Percentiles rank a stretch among this genome's conserved stretches.
Conservation (phyloP, 2,329 filamentous ascomycete genomes). For the Blumeria graminis region DNA sequence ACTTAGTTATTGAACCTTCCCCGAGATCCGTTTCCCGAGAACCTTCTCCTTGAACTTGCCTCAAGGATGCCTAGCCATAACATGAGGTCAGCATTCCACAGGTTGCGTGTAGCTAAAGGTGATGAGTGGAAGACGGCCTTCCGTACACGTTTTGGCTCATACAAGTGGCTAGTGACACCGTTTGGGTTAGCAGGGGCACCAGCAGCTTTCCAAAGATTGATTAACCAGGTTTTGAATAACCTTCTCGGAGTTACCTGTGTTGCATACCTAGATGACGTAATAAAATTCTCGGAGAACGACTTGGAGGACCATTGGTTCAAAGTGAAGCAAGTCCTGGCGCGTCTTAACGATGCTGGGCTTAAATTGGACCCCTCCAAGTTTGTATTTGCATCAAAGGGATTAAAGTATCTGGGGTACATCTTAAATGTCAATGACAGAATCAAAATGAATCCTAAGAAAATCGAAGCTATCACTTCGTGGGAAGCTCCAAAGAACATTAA, state of each 20-base stretch:
- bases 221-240: not conserved
- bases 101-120: not conserved
- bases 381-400: not conserved
- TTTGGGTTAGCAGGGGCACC: not conserved
- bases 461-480: not conserved
- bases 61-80: no score
- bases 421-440: not conserved
- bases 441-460: not conserved
- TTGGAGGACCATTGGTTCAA: not conserved
- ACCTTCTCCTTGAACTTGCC: no score
- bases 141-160: not conserved
- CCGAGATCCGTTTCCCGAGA: no score
- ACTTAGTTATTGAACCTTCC: no score
- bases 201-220: not conserved
- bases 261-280: conserved; percentile 1
- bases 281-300: not conserved
- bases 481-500: not conserved
- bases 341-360: not conserved
- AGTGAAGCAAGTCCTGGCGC: not conserved
- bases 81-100: not conserved
- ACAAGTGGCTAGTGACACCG: not conserved
- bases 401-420: not conserved
- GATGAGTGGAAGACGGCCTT: conserved; percentile 1
- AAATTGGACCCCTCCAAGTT: not conserved
- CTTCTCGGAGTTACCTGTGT: not conserved